phyloP scores from a whole-genome alignment of 192 early-diverging fungal genomes.

The Umbelopsis sp. region DNA sequence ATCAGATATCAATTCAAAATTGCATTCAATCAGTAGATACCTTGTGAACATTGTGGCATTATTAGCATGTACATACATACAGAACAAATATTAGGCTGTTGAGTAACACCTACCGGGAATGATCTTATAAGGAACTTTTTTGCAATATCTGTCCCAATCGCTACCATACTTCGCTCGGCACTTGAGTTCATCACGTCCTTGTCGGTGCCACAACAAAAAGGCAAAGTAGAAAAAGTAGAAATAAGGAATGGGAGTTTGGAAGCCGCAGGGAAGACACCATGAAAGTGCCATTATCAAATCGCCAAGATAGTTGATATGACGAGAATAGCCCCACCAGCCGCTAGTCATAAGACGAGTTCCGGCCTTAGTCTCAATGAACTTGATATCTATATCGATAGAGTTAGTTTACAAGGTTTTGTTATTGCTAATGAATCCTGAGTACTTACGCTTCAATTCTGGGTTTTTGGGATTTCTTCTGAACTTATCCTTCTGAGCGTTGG shows the following conservation, averaged over 20 bases:
- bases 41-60: background rate
- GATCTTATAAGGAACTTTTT: constrained; percentile 80
- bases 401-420: background rate
- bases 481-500: constrained; percentile 90
- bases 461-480: constrained; percentile 77
- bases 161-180: constrained; percentile 92
- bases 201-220: constrained; percentile 88
- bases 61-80: background rate
- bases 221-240: constrained; percentile 95
- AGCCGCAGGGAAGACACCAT: constrained; percentile 89
- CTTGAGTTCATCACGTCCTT: constrained; percentile 85
- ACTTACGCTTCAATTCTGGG: constrained; percentile 54
- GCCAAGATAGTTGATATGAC: constrained; percentile 94
- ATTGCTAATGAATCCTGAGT: background rate
- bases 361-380: constrained; percentile 82
- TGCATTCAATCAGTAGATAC: background rate
- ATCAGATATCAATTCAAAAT: background rate
- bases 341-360: constrained; percentile 81
- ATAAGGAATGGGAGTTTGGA: constrained; percentile 81
- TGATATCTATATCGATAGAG: constrained; percentile 54
- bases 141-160: constrained; percentile 90
- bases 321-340: constrained; percentile 95
- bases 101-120: constrained; percentile 65
- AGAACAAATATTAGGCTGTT: background rate
- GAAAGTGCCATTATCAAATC: constrained; percentile 94